These are phyloP conservation scores for Davidsoniella neocaledoniae DNA, from an alignment of 2,329 filamentous ascomycete species.

Conservation along the genomic window DNA sequence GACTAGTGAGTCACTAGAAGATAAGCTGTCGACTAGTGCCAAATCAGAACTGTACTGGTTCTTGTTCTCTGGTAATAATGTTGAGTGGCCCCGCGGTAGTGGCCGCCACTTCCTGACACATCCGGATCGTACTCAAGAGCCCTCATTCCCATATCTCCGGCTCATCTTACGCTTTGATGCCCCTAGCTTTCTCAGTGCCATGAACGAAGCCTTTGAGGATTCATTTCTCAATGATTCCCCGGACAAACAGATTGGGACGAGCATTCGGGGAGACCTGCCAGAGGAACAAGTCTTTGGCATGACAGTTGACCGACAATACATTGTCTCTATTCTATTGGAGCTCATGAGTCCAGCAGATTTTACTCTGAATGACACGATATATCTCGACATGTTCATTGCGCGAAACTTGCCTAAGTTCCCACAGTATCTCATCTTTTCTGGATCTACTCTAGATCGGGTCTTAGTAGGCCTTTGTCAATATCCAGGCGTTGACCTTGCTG, in stretches of 20 bases:
- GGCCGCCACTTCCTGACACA: conserved; percentile 44
- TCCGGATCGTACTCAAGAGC: conserved; percentile 39
- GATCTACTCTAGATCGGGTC: conserved; percentile 66
- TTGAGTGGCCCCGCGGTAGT: conserved; percentile 55
- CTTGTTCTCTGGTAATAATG: conserved; percentile 69
- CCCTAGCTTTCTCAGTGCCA: conserved; percentile 78
- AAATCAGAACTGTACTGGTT: conserved; percentile 88
- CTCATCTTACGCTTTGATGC: conserved; percentile 78
- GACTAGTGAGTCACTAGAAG: conserved; percentile 57
- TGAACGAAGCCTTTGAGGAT: conserved; percentile 97
- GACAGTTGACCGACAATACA: conserved; percentile 78
- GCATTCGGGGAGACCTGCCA: conserved; percentile 31
- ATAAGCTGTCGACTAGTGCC: conserved; percentile 54
- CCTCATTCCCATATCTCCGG: conserved; percentile 70
- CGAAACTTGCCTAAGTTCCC: conserved; percentile 92
- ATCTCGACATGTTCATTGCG: conserved; percentile 96
- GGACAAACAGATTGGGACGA: conserved; percentile 42
- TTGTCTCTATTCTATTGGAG: conserved; percentile 78
- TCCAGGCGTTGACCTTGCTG: conserved; percentile 61
- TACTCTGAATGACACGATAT: conserved; percentile 67
- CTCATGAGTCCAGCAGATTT: conserved; percentile 73
- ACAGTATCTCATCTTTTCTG: conserved; percentile 82
- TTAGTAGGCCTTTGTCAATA: conserved; percentile 72
- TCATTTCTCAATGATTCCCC: conserved; percentile 72
- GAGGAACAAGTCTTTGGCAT: conserved; percentile 51